Evolutionary conservation across 352 stramenopile species (phyloP).

Genomic region (Pythium monospermum): DNA sequence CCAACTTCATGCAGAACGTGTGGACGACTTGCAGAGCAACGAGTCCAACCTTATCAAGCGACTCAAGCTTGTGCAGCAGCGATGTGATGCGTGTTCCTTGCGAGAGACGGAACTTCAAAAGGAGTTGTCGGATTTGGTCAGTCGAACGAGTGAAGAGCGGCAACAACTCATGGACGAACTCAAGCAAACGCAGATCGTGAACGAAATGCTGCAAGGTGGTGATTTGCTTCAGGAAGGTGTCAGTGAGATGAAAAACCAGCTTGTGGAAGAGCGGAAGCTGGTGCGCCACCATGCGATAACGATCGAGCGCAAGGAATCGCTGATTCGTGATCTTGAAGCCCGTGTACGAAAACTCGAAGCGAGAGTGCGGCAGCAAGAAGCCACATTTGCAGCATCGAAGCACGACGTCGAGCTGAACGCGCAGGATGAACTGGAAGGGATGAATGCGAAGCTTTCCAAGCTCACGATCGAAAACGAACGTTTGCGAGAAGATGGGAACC

Average conservation of each 20-base stretch:
- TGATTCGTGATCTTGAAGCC: slow-evolving; percentile 16
- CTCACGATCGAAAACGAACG: slow-evolving; percentile 51
- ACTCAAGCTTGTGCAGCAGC: slow-evolving; percentile 21
- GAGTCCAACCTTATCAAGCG: slow-evolving; percentile 27
- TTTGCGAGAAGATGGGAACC: slow-evolving; percentile 26
- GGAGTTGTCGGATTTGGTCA: slow-evolving; percentile 28
- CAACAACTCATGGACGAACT: slow-evolving; percentile 43
- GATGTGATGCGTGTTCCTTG: slow-evolving; percentile 16
- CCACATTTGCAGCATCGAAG: slow-evolving; percentile 22
- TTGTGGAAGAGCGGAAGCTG: slow-evolving; percentile 12
- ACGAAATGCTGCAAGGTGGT: slow-evolving; percentile 17
- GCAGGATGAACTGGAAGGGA: slow-evolving; percentile 32
- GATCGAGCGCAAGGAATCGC: slow-evolving; percentile 18
- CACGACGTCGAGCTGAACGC: slow-evolving; percentile 38
- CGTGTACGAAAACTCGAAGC: slow-evolving; percentile 10
- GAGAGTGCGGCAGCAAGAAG: slow-evolving; percentile 10
- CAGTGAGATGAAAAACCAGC: slow-evolving; percentile 16
- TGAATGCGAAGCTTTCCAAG: slow-evolving; percentile 44
- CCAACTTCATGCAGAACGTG: slow-evolving; percentile 9
- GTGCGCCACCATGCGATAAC: slow-evolving; percentile 14
- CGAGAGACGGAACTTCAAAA: slow-evolving; percentile 44
- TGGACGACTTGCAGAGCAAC: slow-evolving; percentile 22
- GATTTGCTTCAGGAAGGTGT: slow-evolving; percentile 18
- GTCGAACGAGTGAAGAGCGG: slow-evolving; percentile 44
- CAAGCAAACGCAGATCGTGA: slow-evolving; percentile 12